Evolutionary conservation across 208 protist species (phyloP).

Genomic region (Trypanosoma mega): DNA sequence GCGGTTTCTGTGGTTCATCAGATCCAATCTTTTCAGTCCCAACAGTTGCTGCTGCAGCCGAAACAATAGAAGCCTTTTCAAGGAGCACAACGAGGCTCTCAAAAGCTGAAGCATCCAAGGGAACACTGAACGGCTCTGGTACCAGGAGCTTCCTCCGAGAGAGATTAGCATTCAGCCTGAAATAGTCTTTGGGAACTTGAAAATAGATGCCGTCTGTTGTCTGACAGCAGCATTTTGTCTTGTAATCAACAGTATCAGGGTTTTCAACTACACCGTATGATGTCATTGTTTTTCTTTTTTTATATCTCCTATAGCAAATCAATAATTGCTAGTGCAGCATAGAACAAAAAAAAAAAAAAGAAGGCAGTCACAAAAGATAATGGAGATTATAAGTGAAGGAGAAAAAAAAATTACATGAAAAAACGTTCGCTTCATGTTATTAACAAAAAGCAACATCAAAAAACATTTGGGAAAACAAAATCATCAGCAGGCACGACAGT

Average conservation of each 20-base stretch:
- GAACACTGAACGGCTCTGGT: slow-evolving; percentile 66
- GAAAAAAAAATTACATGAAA: too few relatives aligned
- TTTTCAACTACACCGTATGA: slow-evolving; percentile 68
- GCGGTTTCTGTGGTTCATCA: slow-evolving; percentile 33
- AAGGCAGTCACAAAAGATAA: not conserved
- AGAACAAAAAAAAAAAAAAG: not conserved
- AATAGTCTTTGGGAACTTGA: slow-evolving; percentile 79
- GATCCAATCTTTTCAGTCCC: slow-evolving; percentile 41
- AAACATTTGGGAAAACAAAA: too few relatives aligned
- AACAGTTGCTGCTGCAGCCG: slow-evolving; percentile 47
- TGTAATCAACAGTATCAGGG: slow-evolving; percentile 79
- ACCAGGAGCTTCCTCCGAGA: slow-evolving; percentile 56
- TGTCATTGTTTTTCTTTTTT: slow-evolving; percentile 33
- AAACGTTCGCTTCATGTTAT: too few relatives aligned
- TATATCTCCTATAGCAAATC: too few relatives aligned
- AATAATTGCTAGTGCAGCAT: not conserved
- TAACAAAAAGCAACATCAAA: too few relatives aligned
- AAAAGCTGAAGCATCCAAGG: slow-evolving; percentile 49
- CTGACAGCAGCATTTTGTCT: slow-evolving; percentile 73
- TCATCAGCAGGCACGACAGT: too few relatives aligned
- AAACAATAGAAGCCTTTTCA: slow-evolving; percentile 77
- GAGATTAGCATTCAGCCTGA: slow-evolving; percentile 57
- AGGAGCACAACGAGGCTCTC: slow-evolving; percentile 57
- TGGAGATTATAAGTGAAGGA: too few relatives aligned
- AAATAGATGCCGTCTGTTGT: slow-evolving; percentile 77